Base-by-base conservation (phyloP, 495 filamentous ascomycete genomes). In the Tuber magnatum region DNA sequence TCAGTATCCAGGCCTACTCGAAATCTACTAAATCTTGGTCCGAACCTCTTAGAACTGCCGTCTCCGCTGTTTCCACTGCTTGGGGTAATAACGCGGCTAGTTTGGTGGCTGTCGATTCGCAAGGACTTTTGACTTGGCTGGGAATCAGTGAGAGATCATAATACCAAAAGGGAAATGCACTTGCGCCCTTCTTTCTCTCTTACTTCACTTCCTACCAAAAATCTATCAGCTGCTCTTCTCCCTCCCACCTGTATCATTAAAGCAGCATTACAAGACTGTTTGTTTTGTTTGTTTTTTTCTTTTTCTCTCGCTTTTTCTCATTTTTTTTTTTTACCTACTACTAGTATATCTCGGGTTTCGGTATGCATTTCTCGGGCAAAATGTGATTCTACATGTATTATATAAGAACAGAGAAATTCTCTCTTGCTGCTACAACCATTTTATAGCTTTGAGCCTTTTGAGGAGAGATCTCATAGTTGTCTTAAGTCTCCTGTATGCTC, bases 21-120 rank as follows among this genome's bases (percentile, higher is more conserved):
- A 98, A 97, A 86, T 83, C 87, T 24, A 85, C 88, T 43, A 99
- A 97, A 86, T 86, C 86, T 40, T 99, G 96, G 96, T 91, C 91
- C 22, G 94, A 98, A 86, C 90, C 92, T 5, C 84, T 98, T 61
- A 87, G 91, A 74, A 91, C 86, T 79, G 93, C 92, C 24, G 87
- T 92, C 35, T 88, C 91, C 28, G 91, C 91, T 14, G 87, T 90
- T 14, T 91, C 90, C 35, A 86, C 94, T 41, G 85, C 86, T 71
- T 99, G 94, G 93, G 93, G 94, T 16, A 82, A 87, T 12, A 86
- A 88, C 41, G 94, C 91, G n/a, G 89, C 87, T 76, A 91, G 87
- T 78, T 85, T 99, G 74, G 86, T 97, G 68, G 87, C 88, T 22
- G 85, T 97, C 80, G 92, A 90, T 82, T 85, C 84, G 42, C 91